phyloP scores from a whole-genome alignment of 1,284 basidiomycete species.

The Heliocybe sulcata region DNA sequence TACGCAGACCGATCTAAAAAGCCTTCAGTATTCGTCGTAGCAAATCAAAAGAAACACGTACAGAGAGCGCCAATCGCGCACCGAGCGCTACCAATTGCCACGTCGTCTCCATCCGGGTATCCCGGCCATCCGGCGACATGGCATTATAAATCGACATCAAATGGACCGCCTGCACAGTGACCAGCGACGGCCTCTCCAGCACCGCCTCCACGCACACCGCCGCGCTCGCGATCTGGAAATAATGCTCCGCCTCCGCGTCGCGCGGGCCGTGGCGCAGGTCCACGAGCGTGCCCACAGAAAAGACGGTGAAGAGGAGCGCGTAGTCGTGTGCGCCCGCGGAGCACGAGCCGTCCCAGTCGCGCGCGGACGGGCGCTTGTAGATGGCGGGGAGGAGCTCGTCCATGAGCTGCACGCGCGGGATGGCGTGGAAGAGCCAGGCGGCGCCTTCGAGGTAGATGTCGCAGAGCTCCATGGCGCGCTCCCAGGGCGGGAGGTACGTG shows the following conservation, averaged over 20 bases:
- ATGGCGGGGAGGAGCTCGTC: constrained; percentile 42
- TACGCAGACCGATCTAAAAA: constrained; percentile 8
- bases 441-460: constrained; percentile 50
- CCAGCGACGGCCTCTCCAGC: constrained; percentile 57
- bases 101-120: constrained; percentile 53
- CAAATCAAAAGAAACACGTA: constrained; percentile 24
- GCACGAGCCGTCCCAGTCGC: background rate
- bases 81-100: constrained; percentile 56
- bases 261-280: constrained; percentile 32
- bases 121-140: constrained; percentile 29
- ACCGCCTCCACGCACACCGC: constrained; percentile 59
- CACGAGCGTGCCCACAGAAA: constrained; percentile 12
- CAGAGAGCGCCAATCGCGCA: constrained; percentile 58
- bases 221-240: constrained; percentile 48
- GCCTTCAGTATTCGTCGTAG: background rate
- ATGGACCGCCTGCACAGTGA: constrained; percentile 59
- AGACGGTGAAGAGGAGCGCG: constrained; percentile 12
- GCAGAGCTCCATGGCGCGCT: constrained; percentile 36
- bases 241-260: constrained; percentile 43
- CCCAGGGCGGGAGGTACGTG: constrained; percentile 40
- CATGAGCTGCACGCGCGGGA: constrained; percentile 40
- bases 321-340: constrained; percentile 12
- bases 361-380: constrained; percentile 14
- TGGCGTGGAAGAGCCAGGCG: constrained; percentile 49
- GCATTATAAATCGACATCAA: constrained; percentile 66